Percentiles rank a stretch among this genome's conserved stretches.
Conservation (phyloP, 345 rosid species). For the Euclidium syriacum region DNA sequence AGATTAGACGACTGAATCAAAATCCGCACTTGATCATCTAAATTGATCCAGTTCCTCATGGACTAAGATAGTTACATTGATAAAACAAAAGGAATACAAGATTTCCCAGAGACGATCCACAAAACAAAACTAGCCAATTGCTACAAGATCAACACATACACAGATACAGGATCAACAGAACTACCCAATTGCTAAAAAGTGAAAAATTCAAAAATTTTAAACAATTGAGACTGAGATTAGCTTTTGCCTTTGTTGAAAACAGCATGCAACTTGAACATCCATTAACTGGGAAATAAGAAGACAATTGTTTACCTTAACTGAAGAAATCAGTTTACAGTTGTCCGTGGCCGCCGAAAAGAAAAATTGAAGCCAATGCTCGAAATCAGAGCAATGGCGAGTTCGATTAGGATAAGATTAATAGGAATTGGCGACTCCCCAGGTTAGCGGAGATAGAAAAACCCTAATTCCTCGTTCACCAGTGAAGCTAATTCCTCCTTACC, state of each 20-base stretch:
- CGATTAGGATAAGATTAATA: neutral
- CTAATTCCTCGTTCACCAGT: conserved; percentile 18
- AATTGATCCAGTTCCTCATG: neutral
- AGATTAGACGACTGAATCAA: neutral
- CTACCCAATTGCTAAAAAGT: neutral
- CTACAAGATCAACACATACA: neutral
- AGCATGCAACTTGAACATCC: neutral
- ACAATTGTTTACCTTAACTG: conserved; percentile 5
- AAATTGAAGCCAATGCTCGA: neutral
- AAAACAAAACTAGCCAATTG: too few relatives aligned
- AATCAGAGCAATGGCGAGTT: conserved; percentile 1
- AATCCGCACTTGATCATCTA: neutral
- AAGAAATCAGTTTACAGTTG: neutral
- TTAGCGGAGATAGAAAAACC: conserved; percentile 7
- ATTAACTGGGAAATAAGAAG: neutral
- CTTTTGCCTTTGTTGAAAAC: neutral
- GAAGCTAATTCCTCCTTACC: neutral
- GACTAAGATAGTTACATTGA: neutral
- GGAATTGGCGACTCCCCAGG: neutral
- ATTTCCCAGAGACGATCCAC: neutral
- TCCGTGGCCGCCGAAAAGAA: neutral
- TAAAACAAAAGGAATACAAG: neutral
- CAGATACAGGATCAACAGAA: neutral
- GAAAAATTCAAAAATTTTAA: neutral
- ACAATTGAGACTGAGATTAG: neutral